phyloP scores from a whole-genome alignment of 2,329 filamentous ascomycete species.

The Aspergillus tanneri region DNA sequence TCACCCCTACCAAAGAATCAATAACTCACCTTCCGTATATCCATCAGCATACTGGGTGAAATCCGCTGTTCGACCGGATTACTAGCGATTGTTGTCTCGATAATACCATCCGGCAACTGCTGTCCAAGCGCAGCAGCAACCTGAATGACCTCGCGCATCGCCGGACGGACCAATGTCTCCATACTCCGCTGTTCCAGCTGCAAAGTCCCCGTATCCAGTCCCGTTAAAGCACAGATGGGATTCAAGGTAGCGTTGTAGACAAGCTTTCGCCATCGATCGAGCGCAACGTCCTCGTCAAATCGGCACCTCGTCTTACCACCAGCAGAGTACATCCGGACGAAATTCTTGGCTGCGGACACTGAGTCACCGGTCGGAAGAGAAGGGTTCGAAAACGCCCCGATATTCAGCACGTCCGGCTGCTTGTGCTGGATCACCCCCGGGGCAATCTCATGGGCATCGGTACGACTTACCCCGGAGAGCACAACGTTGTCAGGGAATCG shows the following conservation, averaged over 20 bases:
- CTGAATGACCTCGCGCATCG: slow-evolving; percentile 55
- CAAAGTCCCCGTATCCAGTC: slow-evolving; percentile 53
- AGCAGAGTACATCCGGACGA: slow-evolving; percentile 50
- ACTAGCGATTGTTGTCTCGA: slow-evolving; percentile 15
- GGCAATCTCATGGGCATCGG: slow-evolving; percentile 50
- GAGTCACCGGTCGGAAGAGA: slow-evolving; percentile 9
- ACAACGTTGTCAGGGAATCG: slow-evolving; percentile 54
- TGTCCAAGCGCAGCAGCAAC: slow-evolving; percentile 27
- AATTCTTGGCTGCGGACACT: slow-evolving; percentile 32
- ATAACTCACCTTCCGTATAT: slow-evolving; percentile 45
- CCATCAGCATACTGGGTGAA: slow-evolving; percentile 56
- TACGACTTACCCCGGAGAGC: slow-evolving; percentile 54
- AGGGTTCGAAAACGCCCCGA: slow-evolving; percentile 50
- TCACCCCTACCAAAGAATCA: too few species aligned
- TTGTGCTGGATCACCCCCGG: slow-evolving; percentile 54
- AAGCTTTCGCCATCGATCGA: slow-evolving; percentile 38
- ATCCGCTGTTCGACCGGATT: slow-evolving; percentile 52
- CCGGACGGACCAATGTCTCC: slow-evolving; percentile 51
- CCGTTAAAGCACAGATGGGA: slow-evolving; percentile 51
- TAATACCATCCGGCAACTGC: slow-evolving; percentile 11
- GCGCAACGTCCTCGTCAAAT: slow-evolving; percentile 35
- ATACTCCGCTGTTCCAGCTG: slow-evolving; percentile 45
- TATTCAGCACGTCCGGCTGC: slow-evolving; percentile 49
- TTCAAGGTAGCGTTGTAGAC: slow-evolving; percentile 54
- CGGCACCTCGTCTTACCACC: slow-evolving; percentile 46